Percentiles rank a stretch among this genome's conserved stretches.
These are phyloP conservation scores for Cicer chorassanicum DNA, from an alignment of 306 rosid species.

Conservation along the genomic window DNA sequence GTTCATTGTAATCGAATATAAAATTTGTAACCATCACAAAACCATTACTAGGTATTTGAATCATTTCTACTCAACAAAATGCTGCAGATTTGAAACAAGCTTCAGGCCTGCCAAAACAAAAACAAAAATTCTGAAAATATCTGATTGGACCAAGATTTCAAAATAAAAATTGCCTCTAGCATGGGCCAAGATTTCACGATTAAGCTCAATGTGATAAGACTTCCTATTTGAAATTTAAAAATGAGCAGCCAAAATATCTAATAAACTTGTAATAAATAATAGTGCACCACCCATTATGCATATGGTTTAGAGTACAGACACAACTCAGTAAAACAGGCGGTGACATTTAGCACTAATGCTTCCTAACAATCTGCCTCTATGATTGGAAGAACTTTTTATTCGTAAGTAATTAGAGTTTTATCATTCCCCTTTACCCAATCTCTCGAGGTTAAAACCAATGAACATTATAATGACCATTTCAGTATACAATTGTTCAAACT, in stretches of 20 bases:
- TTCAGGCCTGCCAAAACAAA: conserved; percentile 57
- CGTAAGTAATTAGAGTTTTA: not conserved
- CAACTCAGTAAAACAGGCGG: not conserved
- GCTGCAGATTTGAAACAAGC: conserved; percentile 58
- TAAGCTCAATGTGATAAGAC: conserved; percentile 2
- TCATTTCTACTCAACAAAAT: conserved; percentile 57
- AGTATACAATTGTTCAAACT: not conserved
- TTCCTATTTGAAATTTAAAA: conserved; percentile 2
- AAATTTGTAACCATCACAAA: conserved; percentile 49
- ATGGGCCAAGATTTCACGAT: not conserved
- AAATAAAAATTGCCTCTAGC: not conserved
- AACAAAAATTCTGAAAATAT: conserved; percentile 24
- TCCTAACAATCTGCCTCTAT: not conserved
- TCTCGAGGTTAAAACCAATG: not conserved
- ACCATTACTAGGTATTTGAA: conserved; percentile 56
- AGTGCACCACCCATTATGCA: conserved; percentile 7
- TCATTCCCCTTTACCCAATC: not conserved
- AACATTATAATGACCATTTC: conserved; percentile 2
- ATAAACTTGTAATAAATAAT: not conserved
- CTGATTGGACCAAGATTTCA: conserved; percentile 12
- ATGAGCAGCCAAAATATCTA: not conserved
- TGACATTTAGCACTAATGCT: no score
- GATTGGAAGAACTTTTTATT: not conserved
- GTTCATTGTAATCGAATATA: conserved; percentile 48
- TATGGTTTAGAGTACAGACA: conserved; percentile 1